A percentile compares a stretch with the other conserved stretches of the same genome.
These are phyloP conservation scores for Lepidopterella palustris DNA, from an alignment of 495 filamentous ascomycete species.

Conservation along the genomic window DNA sequence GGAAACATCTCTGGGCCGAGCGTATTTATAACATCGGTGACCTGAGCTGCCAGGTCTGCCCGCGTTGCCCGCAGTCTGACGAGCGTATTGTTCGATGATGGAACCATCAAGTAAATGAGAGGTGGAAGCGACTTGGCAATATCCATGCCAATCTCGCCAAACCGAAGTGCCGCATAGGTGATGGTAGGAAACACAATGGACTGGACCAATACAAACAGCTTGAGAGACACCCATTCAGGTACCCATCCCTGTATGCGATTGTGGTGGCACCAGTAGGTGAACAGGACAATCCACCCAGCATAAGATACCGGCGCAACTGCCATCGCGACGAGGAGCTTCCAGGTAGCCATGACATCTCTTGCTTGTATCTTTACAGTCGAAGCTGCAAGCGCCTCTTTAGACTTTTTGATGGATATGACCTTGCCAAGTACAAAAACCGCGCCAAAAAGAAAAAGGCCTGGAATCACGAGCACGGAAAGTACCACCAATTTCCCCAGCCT, in stretches of 20 bases:
- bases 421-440: conserved; percentile 90
- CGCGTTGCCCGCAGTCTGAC: conserved; percentile 69
- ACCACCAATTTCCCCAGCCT: conserved; percentile 67
- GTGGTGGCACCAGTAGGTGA: conserved; percentile 71
- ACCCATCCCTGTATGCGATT: conserved; percentile 75
- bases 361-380: conserved; percentile 93
- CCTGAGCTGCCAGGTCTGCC: conserved; percentile 66
- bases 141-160: conserved; percentile 97
- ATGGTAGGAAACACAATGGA: conserved; percentile 75
- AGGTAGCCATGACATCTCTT: conserved; percentile 93
- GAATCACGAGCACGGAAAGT: conserved; percentile 74
- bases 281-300: conserved; percentile 63
- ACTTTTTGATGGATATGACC: conserved; percentile 83
- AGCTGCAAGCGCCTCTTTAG: conserved; percentile 79
- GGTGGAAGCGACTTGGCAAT: conserved; percentile 92
- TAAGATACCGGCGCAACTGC: conserved; percentile 84
- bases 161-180: conserved; percentile 89
- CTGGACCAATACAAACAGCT: conserved; percentile 64
- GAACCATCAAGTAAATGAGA: conserved; percentile 80
- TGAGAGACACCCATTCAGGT: conserved; percentile 73
- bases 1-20: conserved; percentile 95
- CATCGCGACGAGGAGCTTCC: conserved; percentile 92
- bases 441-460: conserved; percentile 78
- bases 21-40: conserved; percentile 88
- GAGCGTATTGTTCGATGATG: conserved; percentile 75